These are phyloP conservation scores for Phytophthora europaea DNA, from an alignment of 352 stramenopile species.

Conservation along the genomic window DNA sequence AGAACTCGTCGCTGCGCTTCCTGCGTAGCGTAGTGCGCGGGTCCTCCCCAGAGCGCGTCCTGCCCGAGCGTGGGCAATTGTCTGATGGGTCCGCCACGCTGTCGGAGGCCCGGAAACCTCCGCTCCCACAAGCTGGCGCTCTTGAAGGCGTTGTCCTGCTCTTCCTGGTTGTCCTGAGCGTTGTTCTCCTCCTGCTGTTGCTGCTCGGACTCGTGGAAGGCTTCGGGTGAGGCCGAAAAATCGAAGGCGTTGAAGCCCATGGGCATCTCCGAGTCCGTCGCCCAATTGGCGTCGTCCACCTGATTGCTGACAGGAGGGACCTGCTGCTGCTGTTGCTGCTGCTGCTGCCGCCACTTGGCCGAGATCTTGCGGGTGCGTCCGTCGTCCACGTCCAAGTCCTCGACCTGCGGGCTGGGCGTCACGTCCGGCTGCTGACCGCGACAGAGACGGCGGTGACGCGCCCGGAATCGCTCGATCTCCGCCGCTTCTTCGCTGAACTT, in stretches of 20 bases:
- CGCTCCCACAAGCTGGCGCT: slow-evolving; percentile 51
- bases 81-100: slow-evolving; percentile 5
- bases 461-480: slow-evolving; percentile 58
- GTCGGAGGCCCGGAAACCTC: slow-evolving; percentile 24
- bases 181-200: slow-evolving; percentile 15
- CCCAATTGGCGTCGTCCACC: slow-evolving; percentile 23
- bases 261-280: slow-evolving; percentile 23
- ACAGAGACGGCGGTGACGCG: slow-evolving; percentile 45
- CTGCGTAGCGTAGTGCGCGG: slow-evolving; percentile 32
- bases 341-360: slow-evolving; percentile 37
- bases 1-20: slow-evolving; percentile 34
- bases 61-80: slow-evolving; percentile 49
- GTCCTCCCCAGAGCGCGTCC: slow-evolving; percentile 53
- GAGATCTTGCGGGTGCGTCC: slow-evolving; percentile 55
- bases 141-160: slow-evolving; percentile 9
- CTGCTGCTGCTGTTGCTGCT: slow-evolving; percentile 25
- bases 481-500: slow-evolving; percentile 23
- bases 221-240: slow-evolving; percentile 51
- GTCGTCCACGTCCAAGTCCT: slow-evolving; percentile 42
- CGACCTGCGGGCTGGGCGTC: slow-evolving; percentile 19
- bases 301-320: slow-evolving; percentile 32
- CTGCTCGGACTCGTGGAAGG: slow-evolving; percentile 36
- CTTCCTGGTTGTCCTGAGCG: slow-evolving; percentile 24
- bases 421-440: slow-evolving; percentile 28
- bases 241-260: slow-evolving; percentile 60